These are phyloP conservation scores for Trichoderma sp. DNA, from an alignment of 2,329 filamentous ascomycete species.

Conservation along the genomic window DNA sequence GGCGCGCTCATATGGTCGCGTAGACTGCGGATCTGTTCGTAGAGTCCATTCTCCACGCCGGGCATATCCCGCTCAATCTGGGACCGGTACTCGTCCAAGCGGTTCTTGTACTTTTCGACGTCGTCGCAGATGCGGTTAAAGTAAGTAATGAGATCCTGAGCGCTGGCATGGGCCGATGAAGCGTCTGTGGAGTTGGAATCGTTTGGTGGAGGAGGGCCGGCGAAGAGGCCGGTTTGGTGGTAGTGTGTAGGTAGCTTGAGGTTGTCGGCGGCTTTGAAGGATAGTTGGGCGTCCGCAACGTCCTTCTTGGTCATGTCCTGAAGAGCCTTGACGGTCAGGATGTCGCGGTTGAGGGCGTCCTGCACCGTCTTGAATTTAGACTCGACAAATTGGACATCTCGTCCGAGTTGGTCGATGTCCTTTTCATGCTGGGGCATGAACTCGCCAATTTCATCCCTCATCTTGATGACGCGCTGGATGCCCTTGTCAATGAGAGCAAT, in stretches of 20 bases:
- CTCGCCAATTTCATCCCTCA: constrained; percentile 74
- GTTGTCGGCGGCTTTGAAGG: constrained; percentile 73
- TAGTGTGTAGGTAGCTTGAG: constrained; percentile 66
- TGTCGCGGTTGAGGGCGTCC: constrained; percentile 55
- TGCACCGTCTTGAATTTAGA: constrained; percentile 49
- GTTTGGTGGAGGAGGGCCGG: constrained; percentile 34
- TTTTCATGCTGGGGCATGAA: constrained; percentile 60
- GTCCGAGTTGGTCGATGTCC: constrained; percentile 49
- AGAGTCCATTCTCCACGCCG: constrained; percentile 48
- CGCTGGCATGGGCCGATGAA: constrained; percentile 40
- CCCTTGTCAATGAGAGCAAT: constrained; percentile 77
- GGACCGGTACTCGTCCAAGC: constrained; percentile 47
- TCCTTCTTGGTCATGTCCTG: constrained; percentile 61
- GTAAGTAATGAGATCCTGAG: constrained; percentile 47
- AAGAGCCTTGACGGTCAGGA: constrained; percentile 65
- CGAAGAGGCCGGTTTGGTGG: constrained; percentile 49
- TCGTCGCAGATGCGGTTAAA: constrained; percentile 48
- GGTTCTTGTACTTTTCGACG: constrained; percentile 45
- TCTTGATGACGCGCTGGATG: constrained; percentile 77
- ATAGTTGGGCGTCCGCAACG: constrained; percentile 68
- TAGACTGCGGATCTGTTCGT: constrained; percentile 44
- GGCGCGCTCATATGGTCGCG: constrained; percentile 37
- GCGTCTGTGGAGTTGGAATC: constrained; percentile 36
- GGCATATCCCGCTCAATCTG: constrained; percentile 52
- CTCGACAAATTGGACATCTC: constrained; percentile 52